These are phyloP conservation scores for Fusarium haematococcum DNA, from an alignment of 2,329 filamentous ascomycete species.

Conservation along the genomic window DNA sequence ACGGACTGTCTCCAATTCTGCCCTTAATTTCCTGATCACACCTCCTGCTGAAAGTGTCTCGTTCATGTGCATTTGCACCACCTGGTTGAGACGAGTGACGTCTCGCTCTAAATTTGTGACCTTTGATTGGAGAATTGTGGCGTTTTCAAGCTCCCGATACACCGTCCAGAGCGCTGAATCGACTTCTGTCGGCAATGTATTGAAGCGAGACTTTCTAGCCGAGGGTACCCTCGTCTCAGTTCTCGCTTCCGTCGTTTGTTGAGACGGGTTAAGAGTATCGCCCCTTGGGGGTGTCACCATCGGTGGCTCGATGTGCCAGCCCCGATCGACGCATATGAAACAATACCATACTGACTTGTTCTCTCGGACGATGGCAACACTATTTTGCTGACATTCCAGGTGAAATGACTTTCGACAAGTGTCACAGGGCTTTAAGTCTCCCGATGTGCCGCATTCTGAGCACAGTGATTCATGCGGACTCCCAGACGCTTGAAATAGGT, in stretches of 20 bases:
- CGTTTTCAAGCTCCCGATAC: neutral
- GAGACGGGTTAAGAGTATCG: neutral
- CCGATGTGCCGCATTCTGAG: neutral
- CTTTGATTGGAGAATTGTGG: neutral
- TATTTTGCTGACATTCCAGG: neutral
- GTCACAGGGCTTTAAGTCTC: neutral
- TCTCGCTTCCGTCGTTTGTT: neutral
- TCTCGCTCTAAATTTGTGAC: neutral
- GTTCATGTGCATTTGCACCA: neutral
- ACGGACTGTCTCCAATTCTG: neutral
- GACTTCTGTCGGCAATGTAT: neutral
- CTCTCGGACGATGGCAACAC: neutral
- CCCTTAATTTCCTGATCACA: neutral
- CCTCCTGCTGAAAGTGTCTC: neutral
- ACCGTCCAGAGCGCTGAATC: neutral
- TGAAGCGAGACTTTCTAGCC: neutral
- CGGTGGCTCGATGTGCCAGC: neutral
- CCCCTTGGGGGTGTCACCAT: neutral
- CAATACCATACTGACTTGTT: neutral
- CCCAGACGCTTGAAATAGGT: neutral
- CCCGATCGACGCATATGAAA: neutral
- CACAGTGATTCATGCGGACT: neutral
- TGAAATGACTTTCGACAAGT: neutral
- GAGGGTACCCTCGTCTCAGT: neutral
- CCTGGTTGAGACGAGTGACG: neutral